Base-by-base conservation (phyloP, 768 basidiomycete species). In the Gloeostereum incarnatum region DNA sequence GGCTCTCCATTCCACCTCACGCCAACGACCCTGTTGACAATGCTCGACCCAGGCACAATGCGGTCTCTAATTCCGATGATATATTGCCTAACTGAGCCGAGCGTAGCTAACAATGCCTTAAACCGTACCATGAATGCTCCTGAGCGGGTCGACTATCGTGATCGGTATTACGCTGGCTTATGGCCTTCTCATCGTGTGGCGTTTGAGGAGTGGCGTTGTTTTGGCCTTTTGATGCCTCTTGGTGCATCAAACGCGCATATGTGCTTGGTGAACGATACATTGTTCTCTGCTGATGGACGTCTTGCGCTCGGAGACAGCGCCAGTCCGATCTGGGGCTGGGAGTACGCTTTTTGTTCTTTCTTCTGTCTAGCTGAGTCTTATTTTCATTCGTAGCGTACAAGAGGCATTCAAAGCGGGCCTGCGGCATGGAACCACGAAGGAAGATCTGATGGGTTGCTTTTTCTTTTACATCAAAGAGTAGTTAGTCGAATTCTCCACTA, bases 361-460 rank as follows among this genome's bases (percentile, higher is more conserved):
- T 34, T 13, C 9, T 25, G 3, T 48, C 13, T 51, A 19, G 21
- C 3, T 27, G 21, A 37, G 9, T 32, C 8, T 20, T 38, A 38
- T 24, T n/a, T n/a, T n/a, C n/a, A n/a, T n/a, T n/a, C n/a, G 26
- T 40, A 70, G 69, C 39, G 22, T 62, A 17, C 45, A 47, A 17
- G 39, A 52, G 17, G 51, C 69, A 16, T 36, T 70, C 6, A 22
- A 42, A 22, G 49, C 52, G 0, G 69, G 69, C 16, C 58, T 49
- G 37, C 47, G 44, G 1, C 54, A 64, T 17, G 67, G 69, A 2
- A 59, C 62, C 5, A 54, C 50, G 5, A 41, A 50, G 0, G 69
- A 64, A 36, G 71, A 73, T 46, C 56, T 71, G 22, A 69, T 64
- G 39, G 72, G 72, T 3, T 73, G 69, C 35, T 62, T 73, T 22